Conservation (phyloP, 1,284 basidiomycete genomes). For the Megacollybia platyphylla region DNA sequence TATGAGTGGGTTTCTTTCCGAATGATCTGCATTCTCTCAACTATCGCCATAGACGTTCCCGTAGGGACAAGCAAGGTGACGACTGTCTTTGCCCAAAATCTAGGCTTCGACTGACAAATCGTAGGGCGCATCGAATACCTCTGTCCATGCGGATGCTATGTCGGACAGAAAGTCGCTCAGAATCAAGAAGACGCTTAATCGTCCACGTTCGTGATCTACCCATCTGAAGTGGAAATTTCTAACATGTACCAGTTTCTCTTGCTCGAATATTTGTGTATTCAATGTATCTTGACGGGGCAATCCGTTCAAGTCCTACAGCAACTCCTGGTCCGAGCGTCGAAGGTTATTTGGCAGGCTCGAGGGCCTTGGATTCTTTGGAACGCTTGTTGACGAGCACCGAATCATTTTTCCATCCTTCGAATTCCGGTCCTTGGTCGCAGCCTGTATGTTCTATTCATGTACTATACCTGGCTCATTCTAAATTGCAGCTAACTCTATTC, state of each 20-base stretch:
- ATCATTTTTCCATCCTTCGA: constrained; percentile 86
- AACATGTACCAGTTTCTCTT: constrained; percentile 46
- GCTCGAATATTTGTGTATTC: constrained; percentile 88
- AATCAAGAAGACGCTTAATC: constrained; percentile 69
- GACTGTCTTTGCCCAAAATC: not conserved
- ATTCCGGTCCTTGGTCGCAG: constrained; percentile 60
- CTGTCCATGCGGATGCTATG: constrained; percentile 55
- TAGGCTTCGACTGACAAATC: constrained; percentile 5
- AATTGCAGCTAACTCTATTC: constrained; percentile 54
- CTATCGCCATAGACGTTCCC: constrained; percentile 46
- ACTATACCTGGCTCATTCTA: not conserved
- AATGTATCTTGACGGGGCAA: constrained; percentile 74
- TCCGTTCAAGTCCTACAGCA: constrained; percentile 25
- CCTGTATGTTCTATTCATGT: constrained; percentile 22
- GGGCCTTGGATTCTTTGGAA: constrained; percentile 82
- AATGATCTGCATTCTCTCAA: constrained; percentile 6
- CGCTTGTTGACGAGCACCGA: constrained; percentile 89
- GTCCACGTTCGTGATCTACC: constrained; percentile 38
- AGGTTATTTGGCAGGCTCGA: constrained; percentile 76
- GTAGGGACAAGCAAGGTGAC: constrained; percentile 54
- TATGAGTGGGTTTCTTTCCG: constrained; percentile 58
- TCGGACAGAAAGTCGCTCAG: constrained; percentile 53
- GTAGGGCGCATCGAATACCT: constrained; percentile 52
- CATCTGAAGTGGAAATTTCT: not conserved
- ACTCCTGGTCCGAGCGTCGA: constrained; percentile 20